Evolutionary conservation across 1,139 yeast species (phyloP).

Genomic region (Pichiaceae sp.): DNA sequence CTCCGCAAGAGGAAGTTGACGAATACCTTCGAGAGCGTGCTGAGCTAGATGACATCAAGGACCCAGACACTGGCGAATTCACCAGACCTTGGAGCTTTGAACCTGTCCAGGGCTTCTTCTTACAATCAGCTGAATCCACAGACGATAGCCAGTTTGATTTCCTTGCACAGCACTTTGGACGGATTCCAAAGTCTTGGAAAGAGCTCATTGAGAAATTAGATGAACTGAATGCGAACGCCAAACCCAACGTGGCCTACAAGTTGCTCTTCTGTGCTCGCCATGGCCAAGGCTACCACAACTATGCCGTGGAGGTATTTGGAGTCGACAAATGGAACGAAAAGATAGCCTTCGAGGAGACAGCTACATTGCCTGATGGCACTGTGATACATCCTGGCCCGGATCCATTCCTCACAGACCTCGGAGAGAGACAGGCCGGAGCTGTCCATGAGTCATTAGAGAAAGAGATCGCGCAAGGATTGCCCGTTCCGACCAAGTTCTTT

Average conservation of each 20-base stretch:
- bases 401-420: constrained; percentile 53
- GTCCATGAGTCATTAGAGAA: constrained; percentile 23
- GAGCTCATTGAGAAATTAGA: constrained; percentile 28
- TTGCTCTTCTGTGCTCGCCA: constrained; percentile 61
- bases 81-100: constrained; percentile 34
- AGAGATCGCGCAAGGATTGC: constrained; percentile 33
- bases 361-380: constrained; percentile 35
- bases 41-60: constrained; percentile 9
- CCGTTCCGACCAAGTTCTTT: constrained; percentile 47
- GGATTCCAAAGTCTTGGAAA: constrained; percentile 35
- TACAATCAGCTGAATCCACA: constrained; percentile 36
- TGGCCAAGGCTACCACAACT: constrained; percentile 73
- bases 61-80: constrained; percentile 17
- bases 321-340: constrained; percentile 47
- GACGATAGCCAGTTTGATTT: constrained; percentile 44
- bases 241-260: constrained; percentile 36
- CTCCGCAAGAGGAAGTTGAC: constrained; percentile 8
- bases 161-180: constrained; percentile 40
- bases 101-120: constrained; percentile 41
- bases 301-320: constrained; percentile 52
- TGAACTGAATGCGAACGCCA: constrained; percentile 29
- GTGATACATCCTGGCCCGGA: constrained; percentile 57
- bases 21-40: constrained; percentile 6
- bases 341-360: constrained; percentile 46
- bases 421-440: constrained; percentile 30